A percentile compares a stretch with the other conserved stretches of the same genome.
These are phyloP conservation scores for Ophiocordyceps camponoti-saundersi DNA, from an alignment of 2,329 filamentous ascomycete genomes.

Conservation along the genomic window DNA sequence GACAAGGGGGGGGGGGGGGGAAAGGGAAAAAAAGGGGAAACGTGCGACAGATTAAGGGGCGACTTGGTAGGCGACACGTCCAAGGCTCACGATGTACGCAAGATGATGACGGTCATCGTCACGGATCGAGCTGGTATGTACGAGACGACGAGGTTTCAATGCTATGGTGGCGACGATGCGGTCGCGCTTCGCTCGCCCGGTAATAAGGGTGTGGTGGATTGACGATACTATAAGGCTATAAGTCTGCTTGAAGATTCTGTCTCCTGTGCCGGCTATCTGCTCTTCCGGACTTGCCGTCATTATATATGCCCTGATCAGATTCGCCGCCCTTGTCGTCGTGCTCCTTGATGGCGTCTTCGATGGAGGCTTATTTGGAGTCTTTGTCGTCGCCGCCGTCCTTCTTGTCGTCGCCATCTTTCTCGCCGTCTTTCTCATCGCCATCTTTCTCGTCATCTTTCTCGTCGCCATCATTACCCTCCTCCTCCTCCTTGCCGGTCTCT, in stretches of 20 bases:
- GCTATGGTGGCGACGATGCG: not conserved
- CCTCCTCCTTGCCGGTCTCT: conserved; percentile 5
- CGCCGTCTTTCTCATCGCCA: conserved; percentile 1
- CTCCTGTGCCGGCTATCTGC: not conserved
- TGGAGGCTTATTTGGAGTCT: not conserved
- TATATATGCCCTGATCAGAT: too few species aligned
- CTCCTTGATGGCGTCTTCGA: conserved; percentile 1
- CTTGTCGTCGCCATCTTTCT: conserved; percentile 1
- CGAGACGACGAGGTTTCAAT: not conserved
- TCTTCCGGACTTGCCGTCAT: conserved; percentile 3
- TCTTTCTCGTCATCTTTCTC: conserved; percentile 4
- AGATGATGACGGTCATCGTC: not conserved
- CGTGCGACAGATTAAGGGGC: not conserved
- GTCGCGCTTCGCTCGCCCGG: not conserved
- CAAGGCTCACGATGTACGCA: not conserved
- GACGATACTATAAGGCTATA: not conserved
- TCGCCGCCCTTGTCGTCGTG: conserved; percentile 1
- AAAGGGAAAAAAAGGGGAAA: not conserved
- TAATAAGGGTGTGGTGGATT: not conserved
- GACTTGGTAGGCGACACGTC: not conserved
- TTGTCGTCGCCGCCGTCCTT: conserved; percentile 5
- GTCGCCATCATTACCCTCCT: conserved; percentile 4
- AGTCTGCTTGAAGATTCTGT: not conserved
- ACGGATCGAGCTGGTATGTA: not conserved
- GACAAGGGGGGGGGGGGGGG: not conserved